A percentile compares a stretch with the other conserved stretches of the same genome.
Conservation (phyloP, 2,329 filamentous ascomycete species). For the Paecilomyces sp. region DNA sequence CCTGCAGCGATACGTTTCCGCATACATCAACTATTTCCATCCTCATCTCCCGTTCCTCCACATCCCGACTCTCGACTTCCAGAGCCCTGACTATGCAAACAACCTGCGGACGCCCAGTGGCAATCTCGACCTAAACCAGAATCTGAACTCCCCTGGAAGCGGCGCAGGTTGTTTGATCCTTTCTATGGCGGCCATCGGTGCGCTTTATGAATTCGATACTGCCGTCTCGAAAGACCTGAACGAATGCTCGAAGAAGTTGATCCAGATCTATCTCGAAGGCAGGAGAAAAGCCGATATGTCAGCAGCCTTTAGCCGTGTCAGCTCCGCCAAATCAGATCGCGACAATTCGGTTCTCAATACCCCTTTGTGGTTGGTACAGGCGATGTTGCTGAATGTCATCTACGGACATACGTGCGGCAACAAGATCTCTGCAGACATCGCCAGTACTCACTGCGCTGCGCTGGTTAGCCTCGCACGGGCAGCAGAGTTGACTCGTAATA, state of each 20-base stretch:
- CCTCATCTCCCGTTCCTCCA: conserved; percentile 94
- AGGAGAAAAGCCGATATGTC: conserved; percentile 76
- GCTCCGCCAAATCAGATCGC: conserved; percentile 41
- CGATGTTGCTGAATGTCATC: conserved; percentile 92
- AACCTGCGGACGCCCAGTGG: conserved; percentile 52
- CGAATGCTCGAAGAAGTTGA: conserved; percentile 91
- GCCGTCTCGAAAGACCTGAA: conserved; percentile 77
- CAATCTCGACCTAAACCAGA: conserved; percentile 44
- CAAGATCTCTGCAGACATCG: conserved; percentile 83
- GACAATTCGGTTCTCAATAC: conserved; percentile 65
- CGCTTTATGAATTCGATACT: conserved; percentile 80
- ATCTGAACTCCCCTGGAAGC: conserved; percentile 48
- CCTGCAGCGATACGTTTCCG: conserved; percentile 80
- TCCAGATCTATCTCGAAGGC: conserved; percentile 86
- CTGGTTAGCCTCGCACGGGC: conserved; percentile 85
- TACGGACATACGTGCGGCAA: conserved; percentile 94
- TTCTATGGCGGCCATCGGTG: conserved; percentile 80
- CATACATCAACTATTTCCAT: conserved; percentile 88
- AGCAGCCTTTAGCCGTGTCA: conserved; percentile 48
- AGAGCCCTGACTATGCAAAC: conserved; percentile 61
- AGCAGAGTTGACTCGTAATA: conserved; percentile 60
- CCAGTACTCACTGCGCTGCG: conserved; percentile 83
- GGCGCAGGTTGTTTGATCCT: conserved; percentile 81
- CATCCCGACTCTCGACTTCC: conserved; percentile 84
- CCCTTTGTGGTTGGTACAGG: conserved; percentile 90